Evolutionary conservation across 2,329 filamentous ascomycete species (phyloP).

Genomic region (Fusarium heterosporum): DNA sequence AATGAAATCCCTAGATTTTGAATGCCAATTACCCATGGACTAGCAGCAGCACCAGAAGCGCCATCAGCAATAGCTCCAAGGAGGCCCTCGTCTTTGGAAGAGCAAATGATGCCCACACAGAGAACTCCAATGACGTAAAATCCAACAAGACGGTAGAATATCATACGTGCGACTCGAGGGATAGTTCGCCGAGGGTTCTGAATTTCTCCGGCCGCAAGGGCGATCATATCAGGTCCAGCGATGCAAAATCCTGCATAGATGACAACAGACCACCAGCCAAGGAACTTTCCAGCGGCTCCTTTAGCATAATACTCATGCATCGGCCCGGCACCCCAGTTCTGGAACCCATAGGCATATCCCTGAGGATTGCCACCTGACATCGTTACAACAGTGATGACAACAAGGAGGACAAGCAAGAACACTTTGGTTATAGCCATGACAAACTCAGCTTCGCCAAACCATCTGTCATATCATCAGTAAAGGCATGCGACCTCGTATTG

Average conservation of each 20-base stretch:
- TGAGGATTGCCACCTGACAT: conserved; percentile 76
- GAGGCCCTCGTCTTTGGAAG: conserved; percentile 58
- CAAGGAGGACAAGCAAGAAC: conserved; percentile 62
- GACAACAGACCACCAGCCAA: conserved; percentile 66
- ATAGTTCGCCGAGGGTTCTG: conserved; percentile 73
- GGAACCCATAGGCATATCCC: conserved; percentile 70
- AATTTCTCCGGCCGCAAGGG: conserved; percentile 67
- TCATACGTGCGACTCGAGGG: conserved; percentile 76
- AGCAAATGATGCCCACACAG: conserved; percentile 64
- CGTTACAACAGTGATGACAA: conserved; percentile 72
- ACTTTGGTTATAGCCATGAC: conserved; percentile 68
- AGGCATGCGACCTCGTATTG: not conserved
- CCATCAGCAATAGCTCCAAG: conserved; percentile 59
- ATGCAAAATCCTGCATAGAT: conserved; percentile 77
- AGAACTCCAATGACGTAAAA: conserved; percentile 77
- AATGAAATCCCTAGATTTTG: conserved; percentile 62
- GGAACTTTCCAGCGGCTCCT: conserved; percentile 69
- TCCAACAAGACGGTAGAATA: conserved; percentile 76
- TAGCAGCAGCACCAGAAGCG: conserved; percentile 64
- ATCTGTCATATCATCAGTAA: conserved; percentile 34
- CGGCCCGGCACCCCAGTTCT: conserved; percentile 59
- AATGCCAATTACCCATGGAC: conserved; percentile 69
- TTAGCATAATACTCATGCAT: conserved; percentile 51
- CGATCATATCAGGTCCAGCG: conserved; percentile 74
- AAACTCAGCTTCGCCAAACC: conserved; percentile 58